Base-by-base conservation (phyloP, 139 green algal species). In the Chlamydomonas schloesseri region DNA sequence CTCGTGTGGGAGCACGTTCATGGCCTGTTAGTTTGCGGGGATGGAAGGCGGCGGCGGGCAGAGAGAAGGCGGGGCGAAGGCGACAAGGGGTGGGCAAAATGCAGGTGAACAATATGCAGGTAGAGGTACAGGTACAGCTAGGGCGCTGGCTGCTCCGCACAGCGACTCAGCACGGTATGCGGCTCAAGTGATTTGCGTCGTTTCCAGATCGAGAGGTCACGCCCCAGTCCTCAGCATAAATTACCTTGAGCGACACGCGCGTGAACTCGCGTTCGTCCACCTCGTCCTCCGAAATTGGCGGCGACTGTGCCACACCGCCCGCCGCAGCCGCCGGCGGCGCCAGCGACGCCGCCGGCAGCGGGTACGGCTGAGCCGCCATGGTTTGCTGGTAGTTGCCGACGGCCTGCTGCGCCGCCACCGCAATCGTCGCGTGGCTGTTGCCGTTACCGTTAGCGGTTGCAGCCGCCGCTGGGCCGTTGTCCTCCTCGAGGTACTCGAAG, bases 1-100 rank as follows among this genome's bases (percentile, higher is more conserved):
- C 79, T 85, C 79, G 67, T 85, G 65, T 4, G 79, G 79, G 17
- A 85, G 33, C 29, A 76, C 47, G 79, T 85, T 85, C 79, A 85
- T 85, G 23, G 78, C 78, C 75, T 82, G 75, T 26, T 6, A 26
- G 55, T 64, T 23, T 64, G 55, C 21, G 18, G 53, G 20, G 73
- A 21, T 18, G 21, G n/a, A n/a, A n/a, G n/a, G n/a, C n/a, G n/a
- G n/a, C n/a, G n/a, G n/a, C n/a, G n/a, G n/a, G n/a, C n/a, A n/a
- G n/a, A n/a, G n/a, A n/a, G n/a, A n/a, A n/a, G n/a, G n/a, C n/a
- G n/a, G n/a, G n/a, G n/a, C n/a, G n/a, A n/a, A n/a, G n/a, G n/a
- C n/a, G n/a, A n/a, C n/a, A n/a, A n/a, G n/a, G n/a, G n/a, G n/a
- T n/a, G n/a, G n/a, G n/a, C n/a, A n/a, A n/a, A n/a, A n/a, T n/a